A percentile compares a stretch with the other conserved stretches of the same genome.
Evolutionary conservation across 2,329 filamentous ascomycete genomes (phyloP).

Genomic region (Colletotrichum endophyticum): DNA sequence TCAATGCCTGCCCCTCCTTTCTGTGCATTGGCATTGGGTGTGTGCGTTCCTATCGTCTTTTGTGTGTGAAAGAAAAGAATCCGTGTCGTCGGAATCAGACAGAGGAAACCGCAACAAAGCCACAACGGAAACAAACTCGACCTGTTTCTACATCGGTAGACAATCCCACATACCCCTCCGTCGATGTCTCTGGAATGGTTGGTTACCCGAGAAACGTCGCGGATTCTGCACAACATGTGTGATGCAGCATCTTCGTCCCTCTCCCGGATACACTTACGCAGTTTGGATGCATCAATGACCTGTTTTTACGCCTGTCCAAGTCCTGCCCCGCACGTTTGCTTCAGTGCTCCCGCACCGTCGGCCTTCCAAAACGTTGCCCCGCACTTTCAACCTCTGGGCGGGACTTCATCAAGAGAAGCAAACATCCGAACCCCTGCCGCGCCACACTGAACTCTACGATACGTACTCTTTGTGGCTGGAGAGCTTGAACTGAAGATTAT

Average conservation of each 20-base stretch:
- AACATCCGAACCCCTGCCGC: background rate
- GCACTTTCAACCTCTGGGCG: background rate
- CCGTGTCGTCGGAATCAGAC: background rate
- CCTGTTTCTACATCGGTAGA: background rate
- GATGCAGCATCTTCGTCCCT: background rate
- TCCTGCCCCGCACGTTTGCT: conserved; percentile 18
- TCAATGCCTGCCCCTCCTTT: background rate
- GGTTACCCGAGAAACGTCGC: background rate
- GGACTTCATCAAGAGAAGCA: background rate
- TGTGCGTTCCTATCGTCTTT: background rate
- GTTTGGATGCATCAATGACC: background rate
- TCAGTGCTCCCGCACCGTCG: background rate
- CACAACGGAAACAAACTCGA: background rate
- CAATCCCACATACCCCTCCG: background rate
- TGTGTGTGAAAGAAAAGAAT: background rate
- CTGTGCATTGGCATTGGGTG: background rate
- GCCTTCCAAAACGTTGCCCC: conserved; percentile 6
- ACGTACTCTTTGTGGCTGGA: background rate
- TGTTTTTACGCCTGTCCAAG: background rate
- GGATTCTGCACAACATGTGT: conserved; percentile 12
- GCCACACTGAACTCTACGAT: background rate
- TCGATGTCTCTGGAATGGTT: background rate
- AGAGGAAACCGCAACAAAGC: background rate
- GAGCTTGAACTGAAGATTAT: background rate
- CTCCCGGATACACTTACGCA: background rate